Evolutionary conservation across 1,139 yeast genomes (phyloP), one percentile per base, ranked within the genome.

Genomic region (Blastobotrys aristatus): DNA sequence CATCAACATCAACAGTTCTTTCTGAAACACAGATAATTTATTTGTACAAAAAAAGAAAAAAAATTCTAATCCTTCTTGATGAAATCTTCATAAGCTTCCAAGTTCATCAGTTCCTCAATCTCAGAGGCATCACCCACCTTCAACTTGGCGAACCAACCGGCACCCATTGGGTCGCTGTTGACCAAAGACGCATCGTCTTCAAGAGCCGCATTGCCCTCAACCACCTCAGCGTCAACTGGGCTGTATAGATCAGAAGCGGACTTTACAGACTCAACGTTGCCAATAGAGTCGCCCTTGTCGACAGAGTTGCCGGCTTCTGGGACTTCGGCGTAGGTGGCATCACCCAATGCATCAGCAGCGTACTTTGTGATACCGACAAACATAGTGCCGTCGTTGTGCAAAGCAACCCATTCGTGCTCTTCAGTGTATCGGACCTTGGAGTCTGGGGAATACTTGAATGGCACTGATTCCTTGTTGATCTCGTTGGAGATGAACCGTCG

Each of bases 261-360:
- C 72, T 92, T 92, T 63, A 92, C 98, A 44, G 90, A 80, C 70
- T 92, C 99, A 37, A 92, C 95, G 27, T 96, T 85, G 17, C 97
- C 97, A 63, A 92, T 73, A 14, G 92, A 73, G 56, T 89, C 97
- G 47, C 95, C 95, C 48, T 75, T 74, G 50, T 75, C 82, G 49
- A 86, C 77, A 29, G 66, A 71, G 44, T 76, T 77, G 43, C 86
- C 94, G 37, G 77, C 78, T 59, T 83, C 92, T 46, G 96, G 95
- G 59, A 90, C 76, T 69, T 92, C 99, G 55, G 89, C 84, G 67
- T 76, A 92, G 16, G 97, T 94, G 47, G 95, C 95, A 70, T 92
- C 99, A 41, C 98, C 98, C 53, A 92, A 77, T n/a, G 98, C 96
- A 62, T 90, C 96, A 38, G 96, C 84, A 30, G 99, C 99, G 66